Conservation (phyloP, 2,329 filamentous ascomycete species). For the Phaeosphaeriaceae sp. region DNA sequence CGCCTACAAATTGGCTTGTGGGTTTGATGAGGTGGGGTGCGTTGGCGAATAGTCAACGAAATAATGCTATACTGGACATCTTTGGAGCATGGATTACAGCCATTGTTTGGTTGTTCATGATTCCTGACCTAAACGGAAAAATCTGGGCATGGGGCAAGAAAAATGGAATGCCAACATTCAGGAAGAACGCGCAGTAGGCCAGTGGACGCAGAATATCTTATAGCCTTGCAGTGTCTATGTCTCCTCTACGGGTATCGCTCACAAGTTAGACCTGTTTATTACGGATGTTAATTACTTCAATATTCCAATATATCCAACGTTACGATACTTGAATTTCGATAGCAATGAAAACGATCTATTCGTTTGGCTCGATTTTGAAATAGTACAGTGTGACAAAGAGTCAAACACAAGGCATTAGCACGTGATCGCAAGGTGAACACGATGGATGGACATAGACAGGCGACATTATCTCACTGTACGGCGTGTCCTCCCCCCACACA, state of each 20-base stretch:
- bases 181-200: slow-evolving; percentile 32
- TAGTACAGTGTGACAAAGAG: no score
- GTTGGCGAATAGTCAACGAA: slow-evolving; percentile 60
- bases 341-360: no score
- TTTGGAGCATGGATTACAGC: slow-evolving; percentile 60
- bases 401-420: no score
- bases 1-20: slow-evolving; percentile 77
- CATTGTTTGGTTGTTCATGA: slow-evolving; percentile 62
- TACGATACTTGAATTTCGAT: no score
- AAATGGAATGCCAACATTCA: slow-evolving; percentile 53
- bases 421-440: no score
- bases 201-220: neutral
- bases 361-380: no score
- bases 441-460: no score
- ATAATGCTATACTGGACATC: slow-evolving; percentile 61
- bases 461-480: no score
- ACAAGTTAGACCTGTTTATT: neutral
- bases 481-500: no score
- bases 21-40: slow-evolving; percentile 70
- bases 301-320: no score
- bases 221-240: neutral
- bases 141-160: slow-evolving; percentile 64
- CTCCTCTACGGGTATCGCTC: neutral
- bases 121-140: slow-evolving; percentile 63
- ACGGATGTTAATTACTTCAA: no score